Conservation (phyloP, 2,329 filamentous ascomycete genomes). For the Aureobasidium sp. region DNA sequence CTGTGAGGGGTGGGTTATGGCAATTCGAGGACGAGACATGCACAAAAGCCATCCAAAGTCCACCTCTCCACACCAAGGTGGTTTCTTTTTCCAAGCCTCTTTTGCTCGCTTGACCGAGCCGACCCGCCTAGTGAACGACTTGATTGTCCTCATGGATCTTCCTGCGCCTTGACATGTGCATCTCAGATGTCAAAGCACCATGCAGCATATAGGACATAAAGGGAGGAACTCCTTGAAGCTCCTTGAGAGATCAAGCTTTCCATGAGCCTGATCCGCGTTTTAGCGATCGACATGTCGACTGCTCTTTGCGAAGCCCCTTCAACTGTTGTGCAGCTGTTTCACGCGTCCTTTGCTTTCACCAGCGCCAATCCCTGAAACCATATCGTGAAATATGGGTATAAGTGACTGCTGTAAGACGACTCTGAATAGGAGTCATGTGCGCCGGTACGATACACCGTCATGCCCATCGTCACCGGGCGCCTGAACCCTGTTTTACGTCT, state of each 20-base stretch:
- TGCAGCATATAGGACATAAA: not conserved
- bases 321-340: slow-evolving; percentile 6
- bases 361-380: not conserved
- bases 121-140: not conserved
- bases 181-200: too few relatives aligned
- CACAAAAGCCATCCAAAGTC: not conserved
- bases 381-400: not conserved
- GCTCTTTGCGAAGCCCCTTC: not conserved
- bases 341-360: not conserved
- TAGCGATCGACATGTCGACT: not conserved
- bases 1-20: not conserved
- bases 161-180: not conserved
- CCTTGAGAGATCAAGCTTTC: not conserved
- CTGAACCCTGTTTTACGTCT: slow-evolving; percentile 7
- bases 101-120: slow-evolving; percentile 2
- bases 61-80: not conserved
- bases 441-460: not conserved
- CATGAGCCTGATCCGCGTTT: not conserved
- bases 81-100: not conserved
- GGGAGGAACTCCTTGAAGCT: not conserved
- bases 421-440: slow-evolving; percentile 2
- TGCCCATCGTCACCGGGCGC: not conserved
- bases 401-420: not conserved
- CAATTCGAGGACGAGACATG: not conserved
- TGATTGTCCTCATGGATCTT: not conserved